These are phyloP conservation scores for Davidsoniella eucalypti DNA, from an alignment of 2,329 filamentous ascomycete species.

Conservation along the genomic window DNA sequence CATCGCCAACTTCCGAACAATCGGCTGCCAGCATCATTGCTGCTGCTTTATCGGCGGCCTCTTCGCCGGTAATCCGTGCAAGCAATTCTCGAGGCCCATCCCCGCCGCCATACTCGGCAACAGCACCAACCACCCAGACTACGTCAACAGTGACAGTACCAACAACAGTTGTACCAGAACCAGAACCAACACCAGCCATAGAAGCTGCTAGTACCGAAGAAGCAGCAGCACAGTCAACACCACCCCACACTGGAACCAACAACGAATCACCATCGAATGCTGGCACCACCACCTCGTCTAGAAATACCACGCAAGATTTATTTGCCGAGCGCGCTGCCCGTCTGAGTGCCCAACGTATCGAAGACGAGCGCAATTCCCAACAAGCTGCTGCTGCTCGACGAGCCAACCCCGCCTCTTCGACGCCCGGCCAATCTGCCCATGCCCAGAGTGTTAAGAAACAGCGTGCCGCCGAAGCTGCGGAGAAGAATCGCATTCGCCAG, in stretches of 20 bases:
- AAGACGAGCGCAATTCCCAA: constrained; percentile 5
- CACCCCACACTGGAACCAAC: neutral
- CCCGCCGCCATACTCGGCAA: constrained; percentile 11
- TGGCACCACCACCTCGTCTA: neutral
- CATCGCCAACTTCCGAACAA: constrained; percentile 8
- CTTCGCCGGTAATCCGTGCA: constrained; percentile 12
- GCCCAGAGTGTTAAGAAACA: constrained; percentile 42
- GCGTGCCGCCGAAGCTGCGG: constrained; percentile 37
- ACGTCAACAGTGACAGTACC: constrained; percentile 13
- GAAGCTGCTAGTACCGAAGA: neutral
- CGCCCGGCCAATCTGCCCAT: constrained; percentile 24
- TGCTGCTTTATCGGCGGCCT: constrained; percentile 14
- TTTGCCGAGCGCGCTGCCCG: constrained; percentile 35
- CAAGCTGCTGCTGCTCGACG: constrained; percentile 14
- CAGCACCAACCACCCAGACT: constrained; percentile 9
- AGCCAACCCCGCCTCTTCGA: constrained; percentile 20
- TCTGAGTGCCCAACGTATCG: constrained; percentile 24
- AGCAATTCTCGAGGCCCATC: constrained; percentile 12
- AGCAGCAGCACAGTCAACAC: neutral
- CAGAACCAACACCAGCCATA: neutral
- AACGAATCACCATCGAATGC: neutral
- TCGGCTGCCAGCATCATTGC: constrained; percentile 12
- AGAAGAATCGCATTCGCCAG: constrained; percentile 54
- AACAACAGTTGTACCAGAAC: neutral
- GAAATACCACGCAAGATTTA: constrained; percentile 19